phyloP scores from a whole-genome alignment of 2,329 filamentous ascomycete genomes.

The Cercospora sesami region DNA sequence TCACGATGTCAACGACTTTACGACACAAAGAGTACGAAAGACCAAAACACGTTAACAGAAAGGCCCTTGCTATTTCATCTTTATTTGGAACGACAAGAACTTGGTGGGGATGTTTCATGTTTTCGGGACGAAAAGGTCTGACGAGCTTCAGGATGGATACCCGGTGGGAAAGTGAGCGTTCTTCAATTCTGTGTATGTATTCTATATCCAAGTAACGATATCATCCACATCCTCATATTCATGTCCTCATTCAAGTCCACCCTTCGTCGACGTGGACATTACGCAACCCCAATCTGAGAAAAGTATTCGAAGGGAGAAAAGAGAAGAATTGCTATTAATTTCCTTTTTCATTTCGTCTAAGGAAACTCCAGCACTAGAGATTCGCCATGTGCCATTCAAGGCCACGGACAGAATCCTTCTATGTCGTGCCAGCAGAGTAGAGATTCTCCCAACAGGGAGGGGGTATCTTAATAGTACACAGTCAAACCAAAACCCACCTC shows the following conservation, averaged over 20 bases:
- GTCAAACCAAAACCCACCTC: neutral
- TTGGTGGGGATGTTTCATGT: neutral
- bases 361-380: conserved; percentile 2
- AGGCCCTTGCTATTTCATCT: neutral
- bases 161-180: neutral
- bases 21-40: neutral
- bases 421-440: conserved; percentile 19
- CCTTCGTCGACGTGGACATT: too few relatives aligned
- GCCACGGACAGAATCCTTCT: neutral
- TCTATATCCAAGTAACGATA: neutral
- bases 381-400: neutral
- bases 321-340: neutral
- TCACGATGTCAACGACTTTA: neutral
- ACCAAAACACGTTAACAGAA: neutral
- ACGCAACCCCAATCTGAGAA: too few relatives aligned
- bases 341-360: neutral
- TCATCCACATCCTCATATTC: too few relatives aligned
- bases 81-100: neutral
- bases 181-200: neutral
- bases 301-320: too few relatives aligned
- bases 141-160: neutral
- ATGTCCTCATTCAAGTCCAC: too few relatives aligned
- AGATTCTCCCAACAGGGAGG: neutral
- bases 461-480: conserved; percentile 19
- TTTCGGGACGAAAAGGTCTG: neutral